Evolutionary conservation across 495 filamentous ascomycete genomes (phyloP), one percentile per base, ranked within the genome.

Genomic region (Hypoxylon trugodes): DNA sequence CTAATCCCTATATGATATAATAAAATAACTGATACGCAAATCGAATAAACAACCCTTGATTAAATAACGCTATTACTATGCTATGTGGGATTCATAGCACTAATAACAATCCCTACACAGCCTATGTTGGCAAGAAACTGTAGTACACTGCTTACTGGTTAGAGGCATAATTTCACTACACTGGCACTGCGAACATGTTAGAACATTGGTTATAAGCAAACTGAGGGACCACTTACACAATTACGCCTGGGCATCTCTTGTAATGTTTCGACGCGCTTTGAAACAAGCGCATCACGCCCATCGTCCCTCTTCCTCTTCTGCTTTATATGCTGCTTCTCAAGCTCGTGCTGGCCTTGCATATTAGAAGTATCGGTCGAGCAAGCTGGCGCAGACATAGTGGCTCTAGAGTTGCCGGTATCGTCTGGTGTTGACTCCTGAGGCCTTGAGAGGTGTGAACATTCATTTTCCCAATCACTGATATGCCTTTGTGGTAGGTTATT

Each of bases 381-480:
- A 35, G n/a, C 41, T 13, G 21, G 28, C 6, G 33, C 49, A 7
- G 40, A 53, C 30, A 47, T 49, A 12, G 43, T 21, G 22, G 16
- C 26, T 28, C 35, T 25, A 12, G 48, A 32, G 24, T 62, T 50
- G 12, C 60, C 67, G 24, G 52, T 53, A 45, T 64, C 54, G 12
- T 68, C 49, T 16, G 15, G 12, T 25, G 19, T 13, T 1, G 52
- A 24, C 16, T 58, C 49, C 1, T 43, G 19, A 16, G 19, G 7
- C 16, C 51, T 37, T 7, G 6, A 33, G 1, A 16, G 7, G 18
- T 43, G 51, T 12, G 54, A 37, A 33, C 74, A 72, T 9, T 78
- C 51, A 16, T 66, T 55, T 64, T 73, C 72, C 78, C 77, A 81
- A 28, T 75, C 67, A 16, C 24, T 40, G 8, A 77, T 79, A 8